phyloP scores from a whole-genome alignment of 768 basidiomycete genomes.

The Lactarius akahatsu region DNA sequence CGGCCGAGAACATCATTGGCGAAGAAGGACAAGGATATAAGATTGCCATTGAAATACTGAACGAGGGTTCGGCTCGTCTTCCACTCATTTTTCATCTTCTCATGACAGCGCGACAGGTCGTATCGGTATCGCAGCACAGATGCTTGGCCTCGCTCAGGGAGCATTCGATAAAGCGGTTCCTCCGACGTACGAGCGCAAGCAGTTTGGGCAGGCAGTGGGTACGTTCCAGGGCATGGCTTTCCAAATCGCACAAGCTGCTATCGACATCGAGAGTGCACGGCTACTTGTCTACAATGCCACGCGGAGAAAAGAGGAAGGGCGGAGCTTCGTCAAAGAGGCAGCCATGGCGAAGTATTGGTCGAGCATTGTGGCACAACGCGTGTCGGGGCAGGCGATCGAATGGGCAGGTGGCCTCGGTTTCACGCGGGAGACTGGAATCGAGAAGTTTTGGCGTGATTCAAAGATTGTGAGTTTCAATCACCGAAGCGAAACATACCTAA shows the following conservation, averaged over 20 bases:
- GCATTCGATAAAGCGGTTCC: conserved; percentile 95
- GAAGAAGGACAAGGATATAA: conserved; percentile 93
- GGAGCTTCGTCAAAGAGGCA: conserved; percentile 85
- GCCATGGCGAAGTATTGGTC: conserved; percentile 98
- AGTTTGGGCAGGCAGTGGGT: conserved; percentile 93
- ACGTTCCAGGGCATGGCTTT: conserved; percentile 96
- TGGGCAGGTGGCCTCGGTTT: conserved; percentile 95
- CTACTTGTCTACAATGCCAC: conserved; percentile 97
- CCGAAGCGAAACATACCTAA: neutral
- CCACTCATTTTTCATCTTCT: neutral
- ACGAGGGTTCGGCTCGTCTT: conserved; percentile 60
- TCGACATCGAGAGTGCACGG: conserved; percentile 87
- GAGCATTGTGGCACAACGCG: conserved; percentile 84
- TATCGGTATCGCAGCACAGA: conserved; percentile 97
- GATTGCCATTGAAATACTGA: conserved; percentile 95
- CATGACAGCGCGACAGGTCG: conserved; percentile 49
- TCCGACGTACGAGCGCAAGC: conserved; percentile 90
- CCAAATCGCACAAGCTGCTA: conserved; percentile 88
- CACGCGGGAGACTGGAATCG: conserved; percentile 91
- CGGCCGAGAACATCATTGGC: conserved; percentile 85
- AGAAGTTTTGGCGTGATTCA: conserved; percentile 96
- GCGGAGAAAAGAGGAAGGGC: conserved; percentile 88
- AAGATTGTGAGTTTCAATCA: conserved; percentile 71
- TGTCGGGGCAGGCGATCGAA: conserved; percentile 88
- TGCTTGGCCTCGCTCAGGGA: conserved; percentile 97